Evolutionary conservation across 192 early-diverging fungal species (phyloP).

Genomic region (Coemansia sp.): DNA sequence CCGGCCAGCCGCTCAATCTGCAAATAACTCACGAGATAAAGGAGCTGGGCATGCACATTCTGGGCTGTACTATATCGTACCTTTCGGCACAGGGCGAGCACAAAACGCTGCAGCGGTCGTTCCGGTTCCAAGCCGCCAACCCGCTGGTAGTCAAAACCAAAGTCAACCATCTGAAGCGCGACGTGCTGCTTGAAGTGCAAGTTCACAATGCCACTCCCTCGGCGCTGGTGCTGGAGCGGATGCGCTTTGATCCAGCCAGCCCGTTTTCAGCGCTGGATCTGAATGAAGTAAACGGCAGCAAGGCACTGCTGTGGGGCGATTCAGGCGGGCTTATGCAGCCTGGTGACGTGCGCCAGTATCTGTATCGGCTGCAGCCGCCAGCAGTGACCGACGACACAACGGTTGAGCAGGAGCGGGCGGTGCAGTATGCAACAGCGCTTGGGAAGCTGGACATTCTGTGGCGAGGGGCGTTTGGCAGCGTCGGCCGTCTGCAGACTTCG

Average conservation of each 20-base stretch:
- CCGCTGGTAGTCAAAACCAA: constrained; percentile 96
- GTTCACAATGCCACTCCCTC: constrained; percentile 80
- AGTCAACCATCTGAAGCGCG: constrained; percentile 70
- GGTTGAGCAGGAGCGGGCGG: constrained; percentile 29
- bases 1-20: constrained; percentile 69
- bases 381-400: constrained; percentile 50
- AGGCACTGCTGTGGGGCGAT: constrained; percentile 28
- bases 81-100: constrained; percentile 63
- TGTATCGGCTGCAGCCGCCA: constrained; percentile 76
- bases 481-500: constrained; percentile 88
- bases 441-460: constrained; percentile 96
- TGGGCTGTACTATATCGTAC: constrained; percentile 87
- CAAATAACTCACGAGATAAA: constrained; percentile 92
- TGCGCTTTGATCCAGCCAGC: constrained; percentile 80
- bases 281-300: constrained; percentile 6
- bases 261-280: constrained; percentile 63
- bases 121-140: constrained; percentile 95
- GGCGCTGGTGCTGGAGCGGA: constrained; percentile 81
- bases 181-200: constrained; percentile 88
- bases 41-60: constrained; percentile 87
- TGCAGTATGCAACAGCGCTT: constrained; percentile 71
- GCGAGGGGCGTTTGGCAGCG: constrained; percentile 85
- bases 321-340: constrained; percentile 48
- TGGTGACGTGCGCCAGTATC: constrained; percentile 87
- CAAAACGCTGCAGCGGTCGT: constrained; percentile 82